Evolutionary conservation across 2,329 filamentous ascomycete species (phyloP), one percentile per base, ranked within the genome.

Genomic region (Ophiostoma piceae): DNA sequence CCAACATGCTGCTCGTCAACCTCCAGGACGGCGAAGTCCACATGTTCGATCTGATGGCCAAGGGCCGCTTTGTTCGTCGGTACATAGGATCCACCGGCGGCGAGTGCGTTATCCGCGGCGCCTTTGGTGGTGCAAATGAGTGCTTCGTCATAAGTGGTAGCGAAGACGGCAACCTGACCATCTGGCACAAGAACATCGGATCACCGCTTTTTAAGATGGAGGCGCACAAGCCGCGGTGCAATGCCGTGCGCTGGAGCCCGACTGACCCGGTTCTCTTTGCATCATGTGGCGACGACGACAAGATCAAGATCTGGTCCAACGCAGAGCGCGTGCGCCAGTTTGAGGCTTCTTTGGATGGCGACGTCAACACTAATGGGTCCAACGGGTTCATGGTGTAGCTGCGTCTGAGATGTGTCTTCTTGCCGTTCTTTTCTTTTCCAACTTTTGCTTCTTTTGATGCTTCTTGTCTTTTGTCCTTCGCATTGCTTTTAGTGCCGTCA

Each of bases 61-160:
- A 26, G 3, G 65, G 65, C 35, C 65, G 65, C 37, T 66, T 66
- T 32, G 65, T 66, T 14, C 65, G 65, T 12, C 65, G 65, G n/a
- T 66, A 91, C 77, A 82, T 87, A 19, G 94, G 92, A 0, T 90
- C 94, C 72, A 86, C 84, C 62, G 92, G 93, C 72, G 89, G 88
- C 69, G 82, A 90, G 1, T 97, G 83, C 76, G 85, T 97, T 69
- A 96, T 99, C 71, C 86, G 94, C 67, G 91, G 89, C 75, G 82
- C 84, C 0, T 95, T 97, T 79, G 95, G 95, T 22, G 95, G 95
- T 41, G 94, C 94, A 1, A 90, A 92, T 71, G 93, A 97, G 80
- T 94, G 90, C 77, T 97, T 97, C 78, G 90, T 98, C 11, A 84
- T 96, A 37, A 94, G 92, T 75, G 95, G 95, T 12, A 97, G 93